Evolutionary conservation across 805 yeast species (phyloP), one percentile per base, ranked within the genome.

Genomic region (Deakozyma indianensis): DNA sequence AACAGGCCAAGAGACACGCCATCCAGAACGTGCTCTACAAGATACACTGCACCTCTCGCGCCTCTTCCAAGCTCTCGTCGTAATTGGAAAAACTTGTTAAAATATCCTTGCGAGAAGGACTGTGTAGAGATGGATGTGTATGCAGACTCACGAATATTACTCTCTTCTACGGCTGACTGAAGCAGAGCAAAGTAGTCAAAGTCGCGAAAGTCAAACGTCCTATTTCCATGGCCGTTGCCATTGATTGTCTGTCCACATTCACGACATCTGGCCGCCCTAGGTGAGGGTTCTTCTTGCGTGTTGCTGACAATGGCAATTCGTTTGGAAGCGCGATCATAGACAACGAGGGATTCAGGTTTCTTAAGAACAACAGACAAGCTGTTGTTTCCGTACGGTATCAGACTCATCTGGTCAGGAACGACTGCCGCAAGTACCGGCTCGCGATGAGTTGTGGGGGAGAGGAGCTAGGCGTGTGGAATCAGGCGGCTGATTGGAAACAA

Each of bases 41-140:
- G 77, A 55, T 74, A 81, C 7, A 87, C 96, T 23, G 80, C 75
- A 0, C 95, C 95, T 52, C 85, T 76, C 3, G 94, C 83, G 0
- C 96, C 96, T 28, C 80, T 70, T 0, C 96, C 96, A 14, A 87
- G 62, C 1, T 73, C 63, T 1, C 75, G 70, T 14, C 78, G 62
- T 25, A 75, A 72, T 35, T 67, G 70, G 63, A 87, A 87, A 58
- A 87, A 64, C 23, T 60, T 76, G 20, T 71, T 67, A 53, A 80
- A 87, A 58, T 87, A 87, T 2, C 94, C 95, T 49, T 82, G 94
- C 43, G 83, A 80, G 56, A 85, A 83, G 2, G 87, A 68, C 3
- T 45, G 40, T 15, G 48, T 48, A 3, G 60, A 55, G 21, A 57
- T 59, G 5, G 38, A 32, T 14, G 38, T 32, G 16, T 32, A 32